A percentile compares a stretch with the other conserved stretches of the same genome.
Conservation (phyloP, 176 grass and related monocot genomes). For the Aechmea fasciata region DNA sequence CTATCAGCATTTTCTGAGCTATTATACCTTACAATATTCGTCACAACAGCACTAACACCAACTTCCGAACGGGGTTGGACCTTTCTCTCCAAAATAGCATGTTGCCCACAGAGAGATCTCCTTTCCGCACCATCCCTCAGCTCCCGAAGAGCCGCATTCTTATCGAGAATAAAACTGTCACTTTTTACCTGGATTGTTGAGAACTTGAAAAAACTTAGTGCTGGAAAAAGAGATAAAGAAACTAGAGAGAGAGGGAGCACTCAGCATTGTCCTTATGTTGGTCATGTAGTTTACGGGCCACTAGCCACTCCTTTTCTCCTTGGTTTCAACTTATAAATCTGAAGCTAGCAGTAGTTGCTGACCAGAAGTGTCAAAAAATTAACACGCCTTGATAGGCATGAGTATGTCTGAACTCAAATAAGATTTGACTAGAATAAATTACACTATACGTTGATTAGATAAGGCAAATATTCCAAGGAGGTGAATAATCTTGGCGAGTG, state of each 20-base stretch:
- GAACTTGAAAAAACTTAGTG: no score
- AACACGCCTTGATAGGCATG: background rate
- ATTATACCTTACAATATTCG: constrained; percentile 42
- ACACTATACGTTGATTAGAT: background rate
- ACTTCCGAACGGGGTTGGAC: constrained; percentile 42
- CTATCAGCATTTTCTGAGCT: constrained; percentile 18
- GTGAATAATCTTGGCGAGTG: background rate
- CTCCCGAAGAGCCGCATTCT: constrained; percentile 32
- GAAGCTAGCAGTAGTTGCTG: no score
- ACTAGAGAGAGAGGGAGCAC: no score
- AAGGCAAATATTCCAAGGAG: background rate
- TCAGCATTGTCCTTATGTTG: no score
- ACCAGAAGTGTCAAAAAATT: no score
- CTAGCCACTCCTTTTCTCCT: no score
- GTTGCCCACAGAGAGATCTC: constrained; percentile 37
- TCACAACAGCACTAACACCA: constrained; percentile 46
- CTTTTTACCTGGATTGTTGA: constrained; percentile 48
- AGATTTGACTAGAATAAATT: background rate
- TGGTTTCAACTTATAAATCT: no score
- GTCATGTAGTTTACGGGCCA: no score
- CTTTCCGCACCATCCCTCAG: constrained; percentile 37
- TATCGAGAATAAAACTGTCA: constrained; percentile 43
- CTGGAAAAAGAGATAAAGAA: no score
- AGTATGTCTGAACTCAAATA: background rate
- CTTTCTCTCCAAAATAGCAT: constrained; percentile 51